Percentiles rank a stretch among this genome's conserved stretches.
Evolutionary conservation across 2,329 filamentous ascomycete genomes (phyloP).

Genomic region (Trichophyton simii): DNA sequence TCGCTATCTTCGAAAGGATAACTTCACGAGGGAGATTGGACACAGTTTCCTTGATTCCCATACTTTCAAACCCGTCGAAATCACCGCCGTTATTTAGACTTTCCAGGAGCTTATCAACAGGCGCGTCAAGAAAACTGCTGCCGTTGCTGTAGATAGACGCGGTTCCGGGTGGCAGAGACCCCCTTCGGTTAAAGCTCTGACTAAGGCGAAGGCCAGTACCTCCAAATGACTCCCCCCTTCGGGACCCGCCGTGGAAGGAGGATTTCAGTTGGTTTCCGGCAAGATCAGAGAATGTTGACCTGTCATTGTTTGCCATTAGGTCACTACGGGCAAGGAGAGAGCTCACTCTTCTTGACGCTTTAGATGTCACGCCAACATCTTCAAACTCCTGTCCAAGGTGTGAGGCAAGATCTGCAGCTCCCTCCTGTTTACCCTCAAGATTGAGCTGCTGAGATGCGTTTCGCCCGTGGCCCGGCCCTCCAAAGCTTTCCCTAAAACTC

Average conservation of each 20-base stretch:
- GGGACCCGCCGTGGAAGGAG: slow-evolving; percentile 36
- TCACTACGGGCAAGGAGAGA: slow-evolving; percentile 81
- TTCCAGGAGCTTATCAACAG: slow-evolving; percentile 57
- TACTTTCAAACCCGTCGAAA: slow-evolving; percentile 57
- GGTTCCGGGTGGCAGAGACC: slow-evolving; percentile 42
- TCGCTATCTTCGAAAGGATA: slow-evolving; percentile 58
- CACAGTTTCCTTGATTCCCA: slow-evolving; percentile 60
- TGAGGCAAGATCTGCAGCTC: slow-evolving; percentile 50
- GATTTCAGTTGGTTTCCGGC: slow-evolving; percentile 30
- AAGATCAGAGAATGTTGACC: slow-evolving; percentile 65
- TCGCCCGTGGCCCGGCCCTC: slow-evolving; percentile 37
- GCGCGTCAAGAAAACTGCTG: slow-evolving; percentile 54
- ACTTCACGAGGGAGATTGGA: slow-evolving; percentile 61
- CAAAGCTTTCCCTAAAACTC: slow-evolving; percentile 65
- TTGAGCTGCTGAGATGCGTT: slow-evolving; percentile 27
- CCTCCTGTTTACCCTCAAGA: slow-evolving; percentile 42
- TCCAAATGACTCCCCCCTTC: slow-evolving; percentile 63
- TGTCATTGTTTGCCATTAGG: slow-evolving; percentile 71
- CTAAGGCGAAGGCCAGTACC: slow-evolving; percentile 53
- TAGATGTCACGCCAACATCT: slow-evolving; percentile 42
- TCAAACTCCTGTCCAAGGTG: slow-evolving; percentile 58
- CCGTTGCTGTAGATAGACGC: slow-evolving; percentile 37
- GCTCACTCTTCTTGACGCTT: slow-evolving; percentile 68
- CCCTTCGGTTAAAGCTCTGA: slow-evolving; percentile 40
- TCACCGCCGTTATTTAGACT: slow-evolving; percentile 50